Percentiles rank a stretch among this genome's conserved stretches.
These are phyloP conservation scores for Daldinia loculata DNA, from an alignment of 495 filamentous ascomycete species.

Conservation along the genomic window DNA sequence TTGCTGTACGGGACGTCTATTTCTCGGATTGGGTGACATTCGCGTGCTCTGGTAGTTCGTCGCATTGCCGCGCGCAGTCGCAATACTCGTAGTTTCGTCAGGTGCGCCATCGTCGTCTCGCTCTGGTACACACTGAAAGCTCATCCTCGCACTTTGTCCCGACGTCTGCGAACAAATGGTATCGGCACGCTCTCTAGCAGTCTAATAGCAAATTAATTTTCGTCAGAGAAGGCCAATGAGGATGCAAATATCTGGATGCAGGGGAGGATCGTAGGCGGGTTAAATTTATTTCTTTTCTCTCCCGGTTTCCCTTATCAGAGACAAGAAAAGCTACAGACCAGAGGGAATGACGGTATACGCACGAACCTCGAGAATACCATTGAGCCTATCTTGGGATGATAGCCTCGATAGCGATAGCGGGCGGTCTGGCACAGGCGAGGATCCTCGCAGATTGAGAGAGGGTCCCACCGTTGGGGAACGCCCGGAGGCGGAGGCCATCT, in stretches of 20 bases:
- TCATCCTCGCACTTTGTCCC: constrained; percentile 34
- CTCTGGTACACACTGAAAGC: constrained; percentile 26
- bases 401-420: constrained; percentile 29
- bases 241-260: neutral
- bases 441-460: constrained; percentile 26
- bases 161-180: constrained; percentile 32
- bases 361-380: constrained; percentile 57
- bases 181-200: constrained; percentile 44
- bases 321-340: neutral
- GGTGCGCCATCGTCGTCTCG: constrained; percentile 42
- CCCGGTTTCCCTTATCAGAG: neutral
- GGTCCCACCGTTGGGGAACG: constrained; percentile 35
- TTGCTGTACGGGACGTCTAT: constrained; percentile 28
- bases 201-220: constrained; percentile 18
- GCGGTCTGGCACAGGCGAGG: constrained; percentile 28
- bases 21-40: constrained; percentile 38
- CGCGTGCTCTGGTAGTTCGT: constrained; percentile 51
- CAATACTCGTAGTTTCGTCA: constrained; percentile 46
- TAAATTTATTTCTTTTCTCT: neutral
- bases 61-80: constrained; percentile 34
- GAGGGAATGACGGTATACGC: constrained; percentile 8
- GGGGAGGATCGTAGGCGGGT: neutral
- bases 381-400: constrained; percentile 53
- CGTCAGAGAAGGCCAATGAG: constrained; percentile 23
- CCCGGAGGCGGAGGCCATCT: constrained; percentile 22